Conservation (phyloP, 2,329 filamentous ascomycete species). For the Calonectria crousiana region DNA sequence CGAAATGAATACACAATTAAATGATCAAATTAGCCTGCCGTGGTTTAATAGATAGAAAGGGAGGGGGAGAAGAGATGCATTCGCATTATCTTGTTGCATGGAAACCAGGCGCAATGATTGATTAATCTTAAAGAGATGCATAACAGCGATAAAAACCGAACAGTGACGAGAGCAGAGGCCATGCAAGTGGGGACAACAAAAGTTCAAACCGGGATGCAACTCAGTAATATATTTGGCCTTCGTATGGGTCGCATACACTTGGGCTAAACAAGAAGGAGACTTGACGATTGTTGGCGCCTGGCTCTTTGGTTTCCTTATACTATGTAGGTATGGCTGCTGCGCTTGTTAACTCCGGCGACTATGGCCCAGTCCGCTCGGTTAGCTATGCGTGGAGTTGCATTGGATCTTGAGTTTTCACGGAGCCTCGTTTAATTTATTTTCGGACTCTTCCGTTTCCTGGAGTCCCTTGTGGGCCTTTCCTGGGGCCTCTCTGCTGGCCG, state of each 20-base stretch:
- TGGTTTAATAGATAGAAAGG: not conserved
- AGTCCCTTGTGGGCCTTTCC: not conserved
- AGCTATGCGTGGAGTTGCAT: not conserved
- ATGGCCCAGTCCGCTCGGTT: not conserved
- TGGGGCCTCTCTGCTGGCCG: not conserved
- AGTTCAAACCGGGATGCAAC: not conserved
- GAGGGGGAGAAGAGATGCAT: not conserved
- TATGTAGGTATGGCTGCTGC: not conserved
- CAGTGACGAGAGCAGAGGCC: not conserved
- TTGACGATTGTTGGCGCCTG: not conserved
- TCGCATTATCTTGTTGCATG: not conserved
- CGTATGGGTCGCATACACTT: not conserved
- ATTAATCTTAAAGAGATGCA: not conserved
- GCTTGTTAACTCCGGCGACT: not conserved
- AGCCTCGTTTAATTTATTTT: slow-evolving; percentile 3
- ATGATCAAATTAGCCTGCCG: not conserved
- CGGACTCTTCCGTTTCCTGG: not conserved
- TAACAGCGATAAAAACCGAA: not conserved
- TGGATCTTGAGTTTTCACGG: not conserved
- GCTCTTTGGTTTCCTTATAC: not conserved
- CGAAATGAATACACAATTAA: not conserved
- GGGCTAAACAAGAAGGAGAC: not conserved
- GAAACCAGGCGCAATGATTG: not conserved
- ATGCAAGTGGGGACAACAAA: not conserved
- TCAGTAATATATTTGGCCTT: not conserved